Conservation (phyloP, 805 yeast species). For the Ogataea dorogensis region DNA sequence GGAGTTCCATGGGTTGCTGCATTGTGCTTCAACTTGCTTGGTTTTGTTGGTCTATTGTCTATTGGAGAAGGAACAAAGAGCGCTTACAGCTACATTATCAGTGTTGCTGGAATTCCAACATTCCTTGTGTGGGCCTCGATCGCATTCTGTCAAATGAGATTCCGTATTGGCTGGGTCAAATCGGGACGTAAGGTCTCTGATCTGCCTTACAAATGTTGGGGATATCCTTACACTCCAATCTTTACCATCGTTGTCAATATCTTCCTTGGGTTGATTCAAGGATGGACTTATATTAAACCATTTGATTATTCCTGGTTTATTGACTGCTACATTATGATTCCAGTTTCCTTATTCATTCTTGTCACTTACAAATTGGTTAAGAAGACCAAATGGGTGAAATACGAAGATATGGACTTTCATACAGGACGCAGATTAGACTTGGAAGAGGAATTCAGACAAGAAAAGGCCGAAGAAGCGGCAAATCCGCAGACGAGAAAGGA, state of each 20-base stretch:
- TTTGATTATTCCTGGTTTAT: conserved; percentile 52
- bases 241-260: conserved; percentile 49
- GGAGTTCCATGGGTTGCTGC: conserved; percentile 70
- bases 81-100: conserved; percentile 61
- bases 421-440: conserved; percentile 43
- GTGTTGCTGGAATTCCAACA: conserved; percentile 63
- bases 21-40: conserved; percentile 51
- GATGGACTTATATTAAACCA: conserved; percentile 61
- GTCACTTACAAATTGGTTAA: conserved; percentile 31
- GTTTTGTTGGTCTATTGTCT: conserved; percentile 56
- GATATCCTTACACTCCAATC: conserved; percentile 52
- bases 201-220: conserved; percentile 50
- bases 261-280: conserved; percentile 59
- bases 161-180: conserved; percentile 46
- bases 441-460: conserved; percentile 7
- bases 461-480: not conserved
- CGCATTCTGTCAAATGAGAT: conserved; percentile 54
- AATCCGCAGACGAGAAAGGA: conserved; percentile 1
- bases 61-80: conserved; percentile 56
- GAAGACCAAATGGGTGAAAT: conserved; percentile 14
- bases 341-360: conserved; percentile 46
- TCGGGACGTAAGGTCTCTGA: conserved; percentile 45
- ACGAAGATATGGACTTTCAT: conserved; percentile 46
- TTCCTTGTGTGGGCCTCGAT: conserved; percentile 69
- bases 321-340: conserved; percentile 62